Percentiles rank a stretch among this genome's conserved stretches.
phyloP scores from a whole-genome alignment of 495 filamentous ascomycete genomes.

The Glonium stellatum region DNA sequence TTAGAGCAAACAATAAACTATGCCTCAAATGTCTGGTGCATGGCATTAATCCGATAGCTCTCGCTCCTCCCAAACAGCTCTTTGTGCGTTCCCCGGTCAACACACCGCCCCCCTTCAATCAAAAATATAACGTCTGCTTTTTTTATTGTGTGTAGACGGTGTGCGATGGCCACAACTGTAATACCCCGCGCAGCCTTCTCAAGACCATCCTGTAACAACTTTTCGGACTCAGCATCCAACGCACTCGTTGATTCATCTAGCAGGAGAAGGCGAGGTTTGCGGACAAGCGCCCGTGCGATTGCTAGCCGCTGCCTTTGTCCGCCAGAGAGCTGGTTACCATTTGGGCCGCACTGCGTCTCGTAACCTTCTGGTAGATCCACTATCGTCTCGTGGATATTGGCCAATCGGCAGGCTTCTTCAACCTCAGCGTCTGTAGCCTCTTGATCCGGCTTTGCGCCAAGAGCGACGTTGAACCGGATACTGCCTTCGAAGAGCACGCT shows the following conservation, averaged over 20 bases:
- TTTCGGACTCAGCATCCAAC: constrained; percentile 52
- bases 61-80: no score
- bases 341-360: constrained; percentile 27
- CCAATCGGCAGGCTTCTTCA: constrained; percentile 25
- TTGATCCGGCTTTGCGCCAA: constrained; percentile 31
- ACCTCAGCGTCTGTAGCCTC: constrained; percentile 17
- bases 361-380: constrained; percentile 13
- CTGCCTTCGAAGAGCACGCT: constrained; percentile 19
- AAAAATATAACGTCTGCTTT: constrained; percentile 71
- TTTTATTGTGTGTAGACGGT: constrained; percentile 66
- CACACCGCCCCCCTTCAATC: constrained; percentile 58
- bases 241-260: constrained; percentile 29
- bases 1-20: no score
- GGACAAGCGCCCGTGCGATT: constrained; percentile 23
- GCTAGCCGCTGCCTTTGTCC: constrained; percentile 24
- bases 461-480: constrained; percentile 27
- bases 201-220: constrained; percentile 62
- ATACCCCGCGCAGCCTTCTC: constrained; percentile 61
- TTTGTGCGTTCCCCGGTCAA: constrained; percentile 63
- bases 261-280: constrained; percentile 21
- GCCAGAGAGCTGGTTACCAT: constrained; percentile 14
- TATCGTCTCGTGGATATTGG: constrained; percentile 21
- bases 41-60: no score
- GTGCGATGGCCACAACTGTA: constrained; percentile 79
- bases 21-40: no score